Base-by-base conservation (phyloP, 2,329 filamentous ascomycete genomes). In the Pseudopyricularia javanii region DNA sequence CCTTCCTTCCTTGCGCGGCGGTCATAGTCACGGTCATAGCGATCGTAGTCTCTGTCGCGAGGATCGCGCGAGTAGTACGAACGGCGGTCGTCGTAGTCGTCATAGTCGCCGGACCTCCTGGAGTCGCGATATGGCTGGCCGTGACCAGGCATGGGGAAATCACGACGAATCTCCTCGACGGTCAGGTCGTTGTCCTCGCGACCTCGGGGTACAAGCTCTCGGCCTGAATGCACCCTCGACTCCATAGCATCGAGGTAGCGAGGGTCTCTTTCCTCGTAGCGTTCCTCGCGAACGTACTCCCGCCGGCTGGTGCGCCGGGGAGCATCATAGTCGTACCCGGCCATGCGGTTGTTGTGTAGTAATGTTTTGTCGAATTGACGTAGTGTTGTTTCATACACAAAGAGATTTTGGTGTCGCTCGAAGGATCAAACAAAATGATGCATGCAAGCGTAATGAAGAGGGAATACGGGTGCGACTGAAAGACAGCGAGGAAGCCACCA, bases 161-260 rank as follows among this genome's bases (percentile, higher is more conserved):
- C 87, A 59, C 89, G 83, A 58, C 82, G 81, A 55, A 94, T 82
- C 69, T 94, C 88, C 69, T 95, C 91, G 63, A 94, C 69, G 2
- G 83, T 83, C 26, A 85, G 71, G 47, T 84, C 83, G 66, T 85
- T 90, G 62, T 89, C 85, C 64, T 91, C 84, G 58, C 85, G 83
- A 50, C 72, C 64, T 26, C 78, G 73, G 34, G 78, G 77, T 12
- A 83, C 68, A 7, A 84, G 70, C 43, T 82, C 79, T 55, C 71
- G 74, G 30, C 70, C 69, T 47, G 69, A 65, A 50, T 73, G 66
- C 30, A 68, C 65, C 57, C 70, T 71, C 53, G 71, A 63, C 58
- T 80, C 77, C 59, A 75, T 72, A 33, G 70, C 59, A 17, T 82
- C 78, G 56, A 73, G 68, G 58, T 78, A 78, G 58, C 77, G 75